Conservation (phyloP, 176 grass and related monocot species). For the Eleusine indica region DNA sequence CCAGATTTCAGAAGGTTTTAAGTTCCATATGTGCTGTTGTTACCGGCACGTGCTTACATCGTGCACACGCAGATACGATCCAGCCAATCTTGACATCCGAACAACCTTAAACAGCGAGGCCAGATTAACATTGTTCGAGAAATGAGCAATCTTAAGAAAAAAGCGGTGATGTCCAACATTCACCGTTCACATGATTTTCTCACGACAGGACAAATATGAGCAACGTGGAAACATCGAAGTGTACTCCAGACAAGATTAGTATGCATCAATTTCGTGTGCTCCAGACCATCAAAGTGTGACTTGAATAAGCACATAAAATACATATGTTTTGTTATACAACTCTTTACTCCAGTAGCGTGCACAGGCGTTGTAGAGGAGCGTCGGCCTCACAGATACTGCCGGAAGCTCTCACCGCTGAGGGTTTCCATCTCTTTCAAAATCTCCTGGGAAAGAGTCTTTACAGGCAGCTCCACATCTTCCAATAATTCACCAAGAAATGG, state of each 20-base stretch:
- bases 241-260: too few relatives aligned
- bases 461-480: conserved; percentile 81
- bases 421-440: conserved; percentile 83
- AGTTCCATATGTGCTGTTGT: conserved; percentile 48
- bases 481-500: conserved; percentile 80
- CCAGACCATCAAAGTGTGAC: neutral
- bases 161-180: neutral
- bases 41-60: conserved; percentile 32
- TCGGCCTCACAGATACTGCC: conserved; percentile 58
- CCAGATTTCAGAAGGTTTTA: neutral
- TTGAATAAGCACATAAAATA: neutral
- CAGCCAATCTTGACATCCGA: neutral
- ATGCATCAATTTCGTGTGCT: neutral
- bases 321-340: neutral
- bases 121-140: neutral
- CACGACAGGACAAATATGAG: neutral
- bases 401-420: conserved; percentile 74
- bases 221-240: neutral
- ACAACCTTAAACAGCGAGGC: neutral
- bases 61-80: neutral
- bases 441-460: conserved; percentile 68
- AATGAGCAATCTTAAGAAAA: too few relatives aligned
- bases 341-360: neutral
- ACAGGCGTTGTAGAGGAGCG: neutral
- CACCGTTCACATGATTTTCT: neutral